These are phyloP conservation scores for Tricharina praecox DNA, from an alignment of 495 filamentous ascomycete species.

Conservation along the genomic window DNA sequence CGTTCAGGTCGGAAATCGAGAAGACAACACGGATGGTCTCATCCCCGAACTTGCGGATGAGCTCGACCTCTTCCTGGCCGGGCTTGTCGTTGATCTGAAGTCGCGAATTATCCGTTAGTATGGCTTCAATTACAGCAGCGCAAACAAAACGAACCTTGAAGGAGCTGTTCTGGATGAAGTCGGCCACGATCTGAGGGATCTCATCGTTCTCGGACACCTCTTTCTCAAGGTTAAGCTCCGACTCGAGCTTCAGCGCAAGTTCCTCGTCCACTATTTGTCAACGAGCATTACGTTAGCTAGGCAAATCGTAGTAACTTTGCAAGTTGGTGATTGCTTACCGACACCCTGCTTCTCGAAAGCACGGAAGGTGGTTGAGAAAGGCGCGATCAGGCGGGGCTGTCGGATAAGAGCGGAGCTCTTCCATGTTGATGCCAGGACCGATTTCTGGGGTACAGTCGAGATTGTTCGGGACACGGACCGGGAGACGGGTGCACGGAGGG, in stretches of 20 bases:
- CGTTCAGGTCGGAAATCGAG: constrained; percentile 79
- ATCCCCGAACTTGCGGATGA: constrained; percentile 67
- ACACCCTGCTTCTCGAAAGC: constrained; percentile 17
- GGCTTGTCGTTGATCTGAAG: constrained; percentile 49
- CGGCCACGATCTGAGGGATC: constrained; percentile 45
- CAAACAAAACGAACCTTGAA: constrained; percentile 32
- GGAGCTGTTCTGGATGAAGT: constrained; percentile 53
- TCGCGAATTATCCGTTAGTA: too few relatives aligned
- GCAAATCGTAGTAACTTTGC: not conserved
- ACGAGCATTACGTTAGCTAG: not conserved
- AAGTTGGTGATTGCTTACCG: constrained; percentile 28
- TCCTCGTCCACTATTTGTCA: constrained; percentile 52
- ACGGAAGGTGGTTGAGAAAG: constrained; percentile 17
- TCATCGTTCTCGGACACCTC: constrained; percentile 38
- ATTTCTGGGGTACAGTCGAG: constrained; percentile 8
- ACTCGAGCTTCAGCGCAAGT: constrained; percentile 59
- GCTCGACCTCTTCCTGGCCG: constrained; percentile 71
- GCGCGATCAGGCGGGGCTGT: constrained; percentile 7
- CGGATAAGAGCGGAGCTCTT: not conserved
- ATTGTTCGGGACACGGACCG: constrained; percentile 9
- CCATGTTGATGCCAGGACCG: constrained; percentile 3
- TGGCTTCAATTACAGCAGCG: too few relatives aligned
- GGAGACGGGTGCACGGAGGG: constrained; percentile 9
- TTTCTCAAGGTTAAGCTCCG: constrained; percentile 52
- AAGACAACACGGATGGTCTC: constrained; percentile 86